Conservation (phyloP, 257 asterid genomes). For the Solanum medicagineum region DNA sequence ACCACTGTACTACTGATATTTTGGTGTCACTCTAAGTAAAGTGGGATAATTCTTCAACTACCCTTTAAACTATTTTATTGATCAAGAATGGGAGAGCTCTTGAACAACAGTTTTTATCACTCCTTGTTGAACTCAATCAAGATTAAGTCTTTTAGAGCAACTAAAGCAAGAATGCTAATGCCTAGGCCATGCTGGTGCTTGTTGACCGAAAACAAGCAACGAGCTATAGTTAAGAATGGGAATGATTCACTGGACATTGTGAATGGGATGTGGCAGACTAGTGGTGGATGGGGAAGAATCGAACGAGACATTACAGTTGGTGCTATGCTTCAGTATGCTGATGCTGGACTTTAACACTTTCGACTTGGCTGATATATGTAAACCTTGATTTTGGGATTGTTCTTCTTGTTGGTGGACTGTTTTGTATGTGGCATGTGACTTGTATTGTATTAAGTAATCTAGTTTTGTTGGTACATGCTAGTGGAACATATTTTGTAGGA, state of each 20-base stretch:
- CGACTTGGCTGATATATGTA: constrained; percentile 81
- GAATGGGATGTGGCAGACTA: constrained; percentile 81
- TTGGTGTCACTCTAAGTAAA: not conserved
- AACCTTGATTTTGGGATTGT: not conserved
- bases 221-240: constrained; percentile 52
- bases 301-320: constrained; percentile 48
- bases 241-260: constrained; percentile 60
- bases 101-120: constrained; percentile 19
- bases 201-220: constrained; percentile 35
- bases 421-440: not conserved
- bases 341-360: constrained; percentile 65
- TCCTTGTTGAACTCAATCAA: constrained; percentile 14
- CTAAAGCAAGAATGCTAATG: constrained; percentile 11
- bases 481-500: not conserved
- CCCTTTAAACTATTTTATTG: too few relatives aligned
- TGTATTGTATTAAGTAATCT: not conserved
- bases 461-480: not conserved
- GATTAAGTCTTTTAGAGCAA: constrained; percentile 12
- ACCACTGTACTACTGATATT: not conserved
- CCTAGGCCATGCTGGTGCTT: constrained; percentile 30
- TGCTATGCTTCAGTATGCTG: constrained; percentile 66
- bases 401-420: not conserved
- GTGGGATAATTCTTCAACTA: not conserved
- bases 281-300: constrained; percentile 77
- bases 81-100: constrained; percentile 23